phyloP scores from a whole-genome alignment of 1,139 yeast genomes.

The Zhuliangozyma parablackwelliae region DNA sequence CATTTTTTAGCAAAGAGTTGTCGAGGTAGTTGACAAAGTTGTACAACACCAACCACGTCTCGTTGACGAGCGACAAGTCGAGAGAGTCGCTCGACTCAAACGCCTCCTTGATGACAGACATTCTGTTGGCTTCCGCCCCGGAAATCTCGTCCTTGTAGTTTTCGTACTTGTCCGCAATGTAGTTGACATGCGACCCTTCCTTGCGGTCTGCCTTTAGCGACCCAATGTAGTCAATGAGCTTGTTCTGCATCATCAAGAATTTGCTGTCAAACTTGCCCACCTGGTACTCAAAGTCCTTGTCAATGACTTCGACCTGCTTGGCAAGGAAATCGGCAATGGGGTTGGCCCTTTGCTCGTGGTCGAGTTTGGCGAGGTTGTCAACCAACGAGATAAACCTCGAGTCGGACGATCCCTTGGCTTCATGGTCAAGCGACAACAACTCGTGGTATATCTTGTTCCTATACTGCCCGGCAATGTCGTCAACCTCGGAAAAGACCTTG shows the following conservation, averaged over 20 bases:
- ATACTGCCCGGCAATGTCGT: constrained; percentile 59
- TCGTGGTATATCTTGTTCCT: constrained; percentile 60
- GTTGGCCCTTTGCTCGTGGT: constrained; percentile 15
- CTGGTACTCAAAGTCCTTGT: constrained; percentile 34
- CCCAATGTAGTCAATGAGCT: constrained; percentile 32
- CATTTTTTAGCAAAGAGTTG: constrained; percentile 26
- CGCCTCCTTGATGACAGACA: constrained; percentile 27
- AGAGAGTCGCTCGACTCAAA: constrained; percentile 38
- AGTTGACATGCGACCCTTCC: constrained; percentile 36
- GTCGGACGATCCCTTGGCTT: constrained; percentile 14
- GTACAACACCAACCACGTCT: constrained; percentile 41
- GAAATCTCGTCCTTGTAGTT: constrained; percentile 32
- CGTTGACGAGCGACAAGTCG: constrained; percentile 42
- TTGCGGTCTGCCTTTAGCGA: constrained; percentile 29
- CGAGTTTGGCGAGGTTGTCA: constrained; percentile 35
- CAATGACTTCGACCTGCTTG: constrained; percentile 32
- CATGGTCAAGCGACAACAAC: constrained; percentile 42
- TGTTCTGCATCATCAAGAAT: constrained; percentile 38
- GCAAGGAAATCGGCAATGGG: constrained; percentile 38
- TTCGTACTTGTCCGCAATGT: constrained; percentile 38
- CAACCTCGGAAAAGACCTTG: constrained; percentile 65
- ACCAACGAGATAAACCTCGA: constrained; percentile 36
- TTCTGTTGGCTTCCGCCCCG: constrained; percentile 27
- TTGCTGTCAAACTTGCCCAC: constrained; percentile 30
- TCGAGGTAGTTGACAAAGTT: constrained; percentile 36